These are phyloP conservation scores for Irpex sp. DNA, from an alignment of 1,284 basidiomycete genomes.

Conservation along the genomic window DNA sequence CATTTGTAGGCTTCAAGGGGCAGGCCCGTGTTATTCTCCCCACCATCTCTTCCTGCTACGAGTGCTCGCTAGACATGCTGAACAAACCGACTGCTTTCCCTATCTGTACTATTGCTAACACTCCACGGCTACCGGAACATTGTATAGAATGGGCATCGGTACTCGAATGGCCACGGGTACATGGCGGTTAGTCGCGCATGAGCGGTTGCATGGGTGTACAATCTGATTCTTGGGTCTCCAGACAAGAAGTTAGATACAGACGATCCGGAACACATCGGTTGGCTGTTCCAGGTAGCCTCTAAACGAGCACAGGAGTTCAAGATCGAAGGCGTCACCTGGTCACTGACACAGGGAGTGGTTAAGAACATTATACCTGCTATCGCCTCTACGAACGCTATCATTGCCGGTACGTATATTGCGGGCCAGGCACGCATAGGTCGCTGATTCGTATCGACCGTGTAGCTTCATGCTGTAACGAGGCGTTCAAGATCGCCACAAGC, in stretches of 20 bases:
- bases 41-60: slow-evolving; percentile 94
- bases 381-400: slow-evolving; percentile 94
- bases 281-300: slow-evolving; percentile 83
- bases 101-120: slow-evolving; percentile 99
- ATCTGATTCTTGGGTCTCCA: slow-evolving; percentile 28
- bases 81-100: slow-evolving; percentile 97
- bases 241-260: slow-evolving; percentile 96
- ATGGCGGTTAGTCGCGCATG: slow-evolving; percentile 59
- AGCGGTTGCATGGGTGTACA: background rate
- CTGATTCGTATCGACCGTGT: background rate
- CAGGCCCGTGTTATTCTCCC: slow-evolving; percentile 98
- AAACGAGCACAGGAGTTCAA: slow-evolving; percentile 89
- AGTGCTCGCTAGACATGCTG: slow-evolving; percentile 97
- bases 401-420: slow-evolving; percentile 59
- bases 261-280: slow-evolving; percentile 94
- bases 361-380: slow-evolving; percentile 99
- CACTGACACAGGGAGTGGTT: slow-evolving; percentile 96
- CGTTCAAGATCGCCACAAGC: slow-evolving; percentile 97
- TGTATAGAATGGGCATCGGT: slow-evolving; percentile 99
- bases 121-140: slow-evolving; percentile 96
- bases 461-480: slow-evolving; percentile 99
- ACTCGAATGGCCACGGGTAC: slow-evolving; percentile 95
- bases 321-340: slow-evolving; percentile 98
- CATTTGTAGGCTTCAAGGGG: slow-evolving; percentile 85
- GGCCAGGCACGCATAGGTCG: background rate